Base-by-base conservation (phyloP, 1,139 yeast genomes). In the Arxiozyma heterogenica region DNA sequence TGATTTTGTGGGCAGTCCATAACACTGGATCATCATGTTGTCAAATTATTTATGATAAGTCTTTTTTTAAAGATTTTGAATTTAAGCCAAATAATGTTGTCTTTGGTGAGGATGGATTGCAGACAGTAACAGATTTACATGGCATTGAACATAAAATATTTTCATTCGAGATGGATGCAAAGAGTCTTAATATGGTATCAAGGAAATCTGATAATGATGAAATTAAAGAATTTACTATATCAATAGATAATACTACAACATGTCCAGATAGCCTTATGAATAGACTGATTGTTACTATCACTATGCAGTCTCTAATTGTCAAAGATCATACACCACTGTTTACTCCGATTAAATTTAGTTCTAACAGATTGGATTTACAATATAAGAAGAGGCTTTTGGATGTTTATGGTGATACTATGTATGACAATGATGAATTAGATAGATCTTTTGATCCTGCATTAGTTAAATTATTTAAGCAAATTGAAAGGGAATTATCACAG, bases 311-410 rank as follows among this genome's bases (percentile, higher is more conserved):
- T 20, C 58, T 77, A 56, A 76, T 82, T 49, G 67, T 77, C 49
- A 82, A 81, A 60, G 81, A 79, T 60, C 81, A 77, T 60, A 78
- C 77, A 57, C 78, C 83, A 1, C 73, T 71, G 55, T 80, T 76
- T 58, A 75, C 71, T 39, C 84, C 85, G 0, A 74, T 75, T 2
- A 61, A 67, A 11, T 67, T 68, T 52, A 73, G 72, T 44, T 70
- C 69, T 7, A 65, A 75, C 6, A 62, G 68, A 0, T 68, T 80
- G 2, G 72, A 77, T 27, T 61, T 70, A 8, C 64, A 67, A 30
- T 81, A 80, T 62, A 75, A 74, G 56, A 64, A 66, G 38, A 66
- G 69, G 51, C 69, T 75, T 58, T 56, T 58, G 50, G 62, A 55
- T 60, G 70, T 63, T 47, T 64, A 57, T 53, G 67, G 63, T 38